Evolutionary conservation across 306 rosid species (phyloP).

Genomic region (Fragaria iinumae): DNA sequence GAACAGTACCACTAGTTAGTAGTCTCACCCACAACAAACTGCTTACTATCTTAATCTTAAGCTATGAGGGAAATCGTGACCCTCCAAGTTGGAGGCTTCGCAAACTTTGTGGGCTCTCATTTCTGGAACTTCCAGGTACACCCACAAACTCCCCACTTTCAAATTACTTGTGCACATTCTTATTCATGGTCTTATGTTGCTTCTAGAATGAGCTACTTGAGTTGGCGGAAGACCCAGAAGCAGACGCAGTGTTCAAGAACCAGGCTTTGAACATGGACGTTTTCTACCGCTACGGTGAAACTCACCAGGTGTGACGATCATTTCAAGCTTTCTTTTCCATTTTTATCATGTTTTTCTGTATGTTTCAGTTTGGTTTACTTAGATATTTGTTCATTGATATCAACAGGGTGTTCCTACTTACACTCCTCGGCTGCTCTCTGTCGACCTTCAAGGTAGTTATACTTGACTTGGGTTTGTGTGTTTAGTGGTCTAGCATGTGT

Average conservation of each 20-base stretch:
- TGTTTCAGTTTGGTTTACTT: constrained; percentile 4
- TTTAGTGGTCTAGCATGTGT: not conserved
- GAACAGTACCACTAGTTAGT: not conserved
- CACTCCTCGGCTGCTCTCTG: constrained; percentile 83
- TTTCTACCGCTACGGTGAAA: constrained; percentile 85
- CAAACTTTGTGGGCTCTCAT: constrained; percentile 84
- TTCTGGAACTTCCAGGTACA: constrained; percentile 96
- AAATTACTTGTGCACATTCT: not conserved
- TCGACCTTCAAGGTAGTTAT: constrained; percentile 70
- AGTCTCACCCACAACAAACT: not conserved
- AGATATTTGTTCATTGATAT: constrained; percentile 8
- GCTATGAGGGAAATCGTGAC: constrained; percentile 82
- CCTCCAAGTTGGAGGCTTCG: constrained; percentile 78
- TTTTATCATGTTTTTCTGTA: not conserved
- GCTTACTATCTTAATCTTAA: not conserved
- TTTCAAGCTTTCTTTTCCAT: not conserved
- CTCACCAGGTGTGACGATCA: constrained; percentile 52
- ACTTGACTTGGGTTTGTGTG: constrained; percentile 16
- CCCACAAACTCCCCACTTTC: not conserved
- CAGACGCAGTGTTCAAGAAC: constrained; percentile 65
- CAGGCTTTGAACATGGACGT: constrained; percentile 78
- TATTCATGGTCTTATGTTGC: not conserved
- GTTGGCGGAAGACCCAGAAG: constrained; percentile 54
- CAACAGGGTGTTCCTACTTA: constrained; percentile 71
- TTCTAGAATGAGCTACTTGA: constrained; percentile 83